Evolutionary conservation across 2,329 filamentous ascomycete genomes (phyloP).

Genomic region (Neonectria ditissima): DNA sequence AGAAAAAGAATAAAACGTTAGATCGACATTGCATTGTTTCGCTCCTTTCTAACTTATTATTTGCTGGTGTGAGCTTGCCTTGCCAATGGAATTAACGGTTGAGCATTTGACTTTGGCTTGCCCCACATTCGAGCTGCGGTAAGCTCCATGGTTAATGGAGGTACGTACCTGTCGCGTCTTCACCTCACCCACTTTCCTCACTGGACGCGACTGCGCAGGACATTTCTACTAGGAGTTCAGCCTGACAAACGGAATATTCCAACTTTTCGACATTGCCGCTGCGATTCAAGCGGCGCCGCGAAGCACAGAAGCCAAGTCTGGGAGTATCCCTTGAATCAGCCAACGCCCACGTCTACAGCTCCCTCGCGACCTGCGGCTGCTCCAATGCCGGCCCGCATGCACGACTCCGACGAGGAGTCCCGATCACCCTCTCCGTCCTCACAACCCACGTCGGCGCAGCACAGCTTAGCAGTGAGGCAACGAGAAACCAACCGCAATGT

Average conservation of each 20-base stretch:
- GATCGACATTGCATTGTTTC: neutral
- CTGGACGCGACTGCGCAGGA: slow-evolving; percentile 13
- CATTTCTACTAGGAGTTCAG: slow-evolving; percentile 4
- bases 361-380: neutral
- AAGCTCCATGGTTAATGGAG: slow-evolving; percentile 21
- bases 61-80: neutral
- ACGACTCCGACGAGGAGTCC: slow-evolving; percentile 37
- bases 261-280: neutral
- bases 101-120: neutral
- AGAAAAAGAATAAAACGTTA: neutral
- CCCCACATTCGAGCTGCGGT: slow-evolving; percentile 10
- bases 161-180: slow-evolving; percentile 25
- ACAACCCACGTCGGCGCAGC: slow-evolving; percentile 35
- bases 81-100: neutral
- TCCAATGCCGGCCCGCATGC: slow-evolving; percentile 45
- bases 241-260: neutral
- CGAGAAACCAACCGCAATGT: slow-evolving; percentile 35
- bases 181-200: no score
- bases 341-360: neutral
- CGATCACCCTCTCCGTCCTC: slow-evolving; percentile 38
- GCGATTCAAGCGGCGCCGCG: neutral
- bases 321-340: neutral
- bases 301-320: neutral
- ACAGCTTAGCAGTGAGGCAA: slow-evolving; percentile 43
- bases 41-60: neutral